Percentiles rank a stretch among this genome's conserved stretches.
phyloP scores from a whole-genome alignment of 495 filamentous ascomycete genomes.

The Glonium stellatum region DNA sequence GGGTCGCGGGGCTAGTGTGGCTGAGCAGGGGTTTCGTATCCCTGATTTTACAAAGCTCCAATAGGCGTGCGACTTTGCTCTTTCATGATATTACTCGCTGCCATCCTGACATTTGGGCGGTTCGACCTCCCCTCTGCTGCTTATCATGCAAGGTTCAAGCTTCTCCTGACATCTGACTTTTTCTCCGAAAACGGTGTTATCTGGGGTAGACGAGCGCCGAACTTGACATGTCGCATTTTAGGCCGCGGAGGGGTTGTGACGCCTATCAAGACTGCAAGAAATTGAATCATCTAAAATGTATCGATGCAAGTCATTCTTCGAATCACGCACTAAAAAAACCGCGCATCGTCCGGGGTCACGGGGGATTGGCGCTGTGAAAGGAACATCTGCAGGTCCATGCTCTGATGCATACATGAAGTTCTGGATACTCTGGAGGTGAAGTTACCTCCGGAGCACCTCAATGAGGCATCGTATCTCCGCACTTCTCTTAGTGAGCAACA shows the following conservation, averaged over 20 bases:
- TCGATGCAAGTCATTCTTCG: neutral
- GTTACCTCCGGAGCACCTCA: neutral
- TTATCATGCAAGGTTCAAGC: slow-evolving; percentile 1
- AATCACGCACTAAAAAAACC: neutral
- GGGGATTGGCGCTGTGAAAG: neutral
- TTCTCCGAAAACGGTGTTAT: neutral
- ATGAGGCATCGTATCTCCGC: neutral
- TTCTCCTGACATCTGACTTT: neutral
- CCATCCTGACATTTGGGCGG: neutral
- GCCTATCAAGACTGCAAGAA: neutral
- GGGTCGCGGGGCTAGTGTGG: too few relatives aligned
- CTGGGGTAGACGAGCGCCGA: slow-evolving; percentile 1
- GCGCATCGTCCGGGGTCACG: neutral
- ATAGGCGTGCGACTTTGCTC: neutral
- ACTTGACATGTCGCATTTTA: neutral
- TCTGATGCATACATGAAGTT: too few relatives aligned
- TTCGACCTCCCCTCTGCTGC: neutral
- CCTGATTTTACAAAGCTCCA: neutral
- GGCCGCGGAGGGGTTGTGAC: neutral
- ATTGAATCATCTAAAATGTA: slow-evolving; percentile 4
- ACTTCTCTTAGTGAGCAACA: neutral
- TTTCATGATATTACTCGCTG: slow-evolving; percentile 1
- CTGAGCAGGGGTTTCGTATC: too few relatives aligned
- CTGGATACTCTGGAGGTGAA: too few relatives aligned
- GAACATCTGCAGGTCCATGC: too few relatives aligned